These are phyloP conservation scores for Cenchrus americanus DNA, from an alignment of 176 grass and related monocot species.

Conservation along the genomic window DNA sequence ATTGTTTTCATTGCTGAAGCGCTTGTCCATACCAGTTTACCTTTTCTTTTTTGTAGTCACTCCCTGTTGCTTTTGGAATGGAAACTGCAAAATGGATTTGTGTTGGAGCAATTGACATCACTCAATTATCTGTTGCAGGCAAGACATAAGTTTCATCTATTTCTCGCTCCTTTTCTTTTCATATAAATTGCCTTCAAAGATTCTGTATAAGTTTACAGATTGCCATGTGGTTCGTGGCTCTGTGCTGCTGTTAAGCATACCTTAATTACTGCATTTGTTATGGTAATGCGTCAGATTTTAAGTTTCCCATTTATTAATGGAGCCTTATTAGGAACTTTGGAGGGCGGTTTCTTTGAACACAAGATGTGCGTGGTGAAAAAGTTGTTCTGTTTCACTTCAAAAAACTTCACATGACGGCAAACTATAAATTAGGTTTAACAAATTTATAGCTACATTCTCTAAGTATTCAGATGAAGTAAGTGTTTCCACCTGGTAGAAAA, in stretches of 20 bases:
- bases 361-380: conserved; percentile 13
- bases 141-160: neutral
- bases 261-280: neutral
- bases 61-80: conserved; percentile 96
- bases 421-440: neutral
- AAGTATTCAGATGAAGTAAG: neutral
- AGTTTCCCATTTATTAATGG: neutral
- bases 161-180: conserved; percentile 14
- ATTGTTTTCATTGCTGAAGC: neutral
- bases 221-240: neutral
- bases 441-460: neutral
- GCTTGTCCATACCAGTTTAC: conserved; percentile 21
- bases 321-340: conserved; percentile 15
- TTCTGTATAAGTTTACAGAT: neutral
- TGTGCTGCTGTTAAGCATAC: conserved; percentile 12
- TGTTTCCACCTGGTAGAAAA: neutral
- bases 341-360: conserved; percentile 14
- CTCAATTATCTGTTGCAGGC: conserved; percentile 94
- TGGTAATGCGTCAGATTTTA: conserved; percentile 6
- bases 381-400: neutral
- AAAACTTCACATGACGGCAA: conserved; percentile 10
- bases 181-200: neutral
- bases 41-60: conserved; percentile 59
- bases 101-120: conserved; percentile 94
- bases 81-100: conserved; percentile 99